Percentiles rank a stretch among this genome's conserved stretches.
phyloP scores from a whole-genome alignment of 257 asterid genomes.

The Rauvolfia tetraphylla region DNA sequence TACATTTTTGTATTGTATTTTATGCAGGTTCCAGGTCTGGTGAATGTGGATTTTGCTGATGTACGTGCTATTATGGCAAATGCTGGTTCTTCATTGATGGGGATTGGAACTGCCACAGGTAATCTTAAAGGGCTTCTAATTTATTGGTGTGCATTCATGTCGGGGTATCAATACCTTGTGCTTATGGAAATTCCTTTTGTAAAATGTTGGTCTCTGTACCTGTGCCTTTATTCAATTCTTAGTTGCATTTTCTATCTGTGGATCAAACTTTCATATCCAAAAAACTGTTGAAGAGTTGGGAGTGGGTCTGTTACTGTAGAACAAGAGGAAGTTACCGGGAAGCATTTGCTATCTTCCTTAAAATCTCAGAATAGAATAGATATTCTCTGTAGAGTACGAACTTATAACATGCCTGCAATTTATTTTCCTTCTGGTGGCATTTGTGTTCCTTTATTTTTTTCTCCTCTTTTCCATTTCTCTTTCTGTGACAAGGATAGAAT shows the following conservation, averaged over 20 bases:
- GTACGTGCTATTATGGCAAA: constrained; percentile 94
- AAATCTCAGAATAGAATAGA: not conserved
- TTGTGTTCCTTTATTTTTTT: not conserved
- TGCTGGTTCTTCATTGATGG: constrained; percentile 96
- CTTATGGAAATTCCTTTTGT: not conserved
- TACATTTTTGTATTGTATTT: constrained; percentile 19
- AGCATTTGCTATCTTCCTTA: not conserved
- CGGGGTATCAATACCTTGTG: not conserved
- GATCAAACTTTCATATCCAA: not conserved
- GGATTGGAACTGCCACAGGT: constrained; percentile 98
- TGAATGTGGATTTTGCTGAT: constrained; percentile 97
- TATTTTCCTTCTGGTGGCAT: not conserved
- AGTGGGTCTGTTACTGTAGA: not conserved
- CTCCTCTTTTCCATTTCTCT: not conserved
- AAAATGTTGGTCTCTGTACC: not conserved
- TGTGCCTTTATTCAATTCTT: not conserved
- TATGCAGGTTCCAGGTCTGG: constrained; percentile 92
- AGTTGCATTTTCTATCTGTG: not conserved
- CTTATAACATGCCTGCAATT: not conserved
- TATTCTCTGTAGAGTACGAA: not conserved
- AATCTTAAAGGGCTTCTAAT: constrained; percentile 21
- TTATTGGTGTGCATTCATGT: not conserved
- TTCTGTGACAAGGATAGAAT: not conserved
- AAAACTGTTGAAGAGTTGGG: not conserved
- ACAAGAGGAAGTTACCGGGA: not conserved